Conservation (phyloP, 352 stramenopile genomes). For the Hyaloperonospora brassicae region DNA sequence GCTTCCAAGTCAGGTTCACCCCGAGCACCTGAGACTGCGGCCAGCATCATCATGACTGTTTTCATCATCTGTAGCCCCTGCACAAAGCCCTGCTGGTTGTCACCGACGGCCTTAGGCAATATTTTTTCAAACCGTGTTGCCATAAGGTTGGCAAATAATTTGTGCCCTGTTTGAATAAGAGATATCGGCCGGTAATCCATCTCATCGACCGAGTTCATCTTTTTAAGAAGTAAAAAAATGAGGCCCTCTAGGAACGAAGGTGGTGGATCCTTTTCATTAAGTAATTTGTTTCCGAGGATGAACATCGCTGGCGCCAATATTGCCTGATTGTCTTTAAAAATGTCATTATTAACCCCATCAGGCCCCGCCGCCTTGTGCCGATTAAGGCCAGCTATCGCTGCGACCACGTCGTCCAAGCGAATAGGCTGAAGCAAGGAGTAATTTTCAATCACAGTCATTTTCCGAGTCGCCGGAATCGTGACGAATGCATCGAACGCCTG, state of each 20-base stretch:
- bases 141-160: too few species aligned
- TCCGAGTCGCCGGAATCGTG: neutral
- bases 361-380: neutral
- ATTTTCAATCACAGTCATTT: neutral
- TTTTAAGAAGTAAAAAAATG: neutral
- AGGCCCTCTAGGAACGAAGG: neutral
- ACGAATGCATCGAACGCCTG: neutral
- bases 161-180: too few species aligned
- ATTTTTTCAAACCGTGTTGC: too few species aligned
- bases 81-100: neutral
- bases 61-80: neutral
- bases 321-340: neutral
- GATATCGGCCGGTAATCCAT: too few species aligned
- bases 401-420: neutral
- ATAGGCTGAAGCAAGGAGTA: neutral
- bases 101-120: neutral
- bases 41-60: conserved; percentile 1
- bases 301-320: neutral
- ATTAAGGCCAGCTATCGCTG: neutral
- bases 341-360: neutral
- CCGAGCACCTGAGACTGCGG: neutral
- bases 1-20: neutral
- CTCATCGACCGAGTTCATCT: neutral
- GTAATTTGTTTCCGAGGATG: neutral
- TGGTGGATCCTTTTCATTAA: neutral